Evolutionary conservation across 805 yeast species (phyloP).

Genomic region (Blastobotrys robertii): DNA sequence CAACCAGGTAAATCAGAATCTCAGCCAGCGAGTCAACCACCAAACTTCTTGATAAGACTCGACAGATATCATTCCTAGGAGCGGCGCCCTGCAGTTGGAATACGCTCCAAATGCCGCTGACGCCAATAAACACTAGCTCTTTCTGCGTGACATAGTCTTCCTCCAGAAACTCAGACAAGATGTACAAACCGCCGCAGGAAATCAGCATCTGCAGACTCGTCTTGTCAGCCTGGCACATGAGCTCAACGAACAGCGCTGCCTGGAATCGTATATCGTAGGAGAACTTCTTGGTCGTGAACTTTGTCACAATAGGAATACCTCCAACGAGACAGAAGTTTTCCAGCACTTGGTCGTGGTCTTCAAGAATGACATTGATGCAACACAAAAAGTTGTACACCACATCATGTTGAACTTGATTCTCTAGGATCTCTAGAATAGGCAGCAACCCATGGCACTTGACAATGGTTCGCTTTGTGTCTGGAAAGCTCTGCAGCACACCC

Average conservation of each 20-base stretch:
- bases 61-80: conserved; percentile 37
- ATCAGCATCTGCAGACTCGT: conserved; percentile 37
- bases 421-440: conserved; percentile 16
- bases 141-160: conserved; percentile 36
- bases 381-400: conserved; percentile 7
- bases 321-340: conserved; percentile 19
- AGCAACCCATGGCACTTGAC: conserved; percentile 16
- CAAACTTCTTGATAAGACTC: conserved; percentile 36
- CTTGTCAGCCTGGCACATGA: conserved; percentile 22
- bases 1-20: conserved; percentile 26
- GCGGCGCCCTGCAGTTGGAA: conserved; percentile 28
- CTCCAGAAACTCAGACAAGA: conserved; percentile 37
- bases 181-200: conserved; percentile 38
- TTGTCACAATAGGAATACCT: conserved; percentile 18
- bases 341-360: conserved; percentile 7
- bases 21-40: conserved; percentile 31
- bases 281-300: conserved; percentile 11
- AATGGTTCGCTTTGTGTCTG: conserved; percentile 13
- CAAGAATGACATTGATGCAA: conserved; percentile 6
- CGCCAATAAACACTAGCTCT: conserved; percentile 34
- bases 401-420: conserved; percentile 4
- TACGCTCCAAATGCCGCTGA: conserved; percentile 34
- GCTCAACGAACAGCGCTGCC: conserved; percentile 15
- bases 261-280: conserved; percentile 11
- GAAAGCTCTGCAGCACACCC: conserved; percentile 6